These are phyloP conservation scores for Pythium sp. DNA, from an alignment of 352 stramenopile genomes.

Conservation along the genomic window DNA sequence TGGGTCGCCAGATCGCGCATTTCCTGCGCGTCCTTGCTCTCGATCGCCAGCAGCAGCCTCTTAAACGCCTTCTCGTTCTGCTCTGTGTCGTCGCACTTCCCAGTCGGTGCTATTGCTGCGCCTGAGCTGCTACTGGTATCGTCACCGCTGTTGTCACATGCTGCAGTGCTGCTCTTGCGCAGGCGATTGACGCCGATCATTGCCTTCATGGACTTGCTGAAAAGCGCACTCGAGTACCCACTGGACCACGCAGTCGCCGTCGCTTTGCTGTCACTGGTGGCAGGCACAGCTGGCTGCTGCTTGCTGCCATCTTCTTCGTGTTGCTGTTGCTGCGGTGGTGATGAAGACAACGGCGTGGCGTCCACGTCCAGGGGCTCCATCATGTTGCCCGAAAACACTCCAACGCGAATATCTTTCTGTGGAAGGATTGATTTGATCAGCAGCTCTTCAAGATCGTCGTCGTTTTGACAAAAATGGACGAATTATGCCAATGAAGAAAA, in stretches of 20 bases:
- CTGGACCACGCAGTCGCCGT: conserved; percentile 10
- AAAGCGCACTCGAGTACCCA: conserved; percentile 41
- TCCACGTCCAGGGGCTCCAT: conserved; percentile 14
- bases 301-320: background rate
- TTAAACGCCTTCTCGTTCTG: conserved; percentile 22
- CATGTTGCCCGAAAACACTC: background rate
- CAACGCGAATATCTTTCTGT: conserved; percentile 6
- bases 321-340: background rate
- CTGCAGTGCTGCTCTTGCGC: background rate
- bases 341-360: background rate
- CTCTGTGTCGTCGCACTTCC: conserved; percentile 21
- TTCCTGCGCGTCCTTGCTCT: conserved; percentile 45
- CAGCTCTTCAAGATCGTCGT: conserved; percentile 12
- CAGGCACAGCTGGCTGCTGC: background rate
- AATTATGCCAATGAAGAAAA: background rate
- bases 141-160: background rate
- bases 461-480: background rate
- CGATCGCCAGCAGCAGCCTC: conserved; percentile 32
- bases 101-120: background rate
- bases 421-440: background rate
- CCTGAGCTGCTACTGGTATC: background rate
- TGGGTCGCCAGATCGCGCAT: conserved; percentile 39
- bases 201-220: conserved; percentile 47
- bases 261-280: background rate
- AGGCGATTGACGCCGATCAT: conserved; percentile 40